Evolutionary conservation across 2,329 filamentous ascomycete species (phyloP).

Genomic region (Boeremia lycopersici): DNA sequence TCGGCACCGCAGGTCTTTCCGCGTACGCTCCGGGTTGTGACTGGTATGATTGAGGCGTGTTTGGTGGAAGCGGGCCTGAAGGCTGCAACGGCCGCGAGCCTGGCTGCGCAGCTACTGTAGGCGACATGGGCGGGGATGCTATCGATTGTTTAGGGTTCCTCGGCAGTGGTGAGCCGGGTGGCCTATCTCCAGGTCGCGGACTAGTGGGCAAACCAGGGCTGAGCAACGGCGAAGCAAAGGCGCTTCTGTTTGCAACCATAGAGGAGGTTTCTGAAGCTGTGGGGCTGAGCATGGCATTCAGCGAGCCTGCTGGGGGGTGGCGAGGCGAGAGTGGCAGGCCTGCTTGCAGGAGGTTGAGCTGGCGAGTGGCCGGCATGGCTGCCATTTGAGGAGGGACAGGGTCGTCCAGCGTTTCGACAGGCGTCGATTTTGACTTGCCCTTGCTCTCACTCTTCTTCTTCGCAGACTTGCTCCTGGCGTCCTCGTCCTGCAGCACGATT

Average conservation of each 20-base stretch:
- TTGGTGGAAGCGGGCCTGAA: constrained; percentile 73
- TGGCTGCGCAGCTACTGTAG: constrained; percentile 61
- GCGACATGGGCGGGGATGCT: constrained; percentile 72
- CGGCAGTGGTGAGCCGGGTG: constrained; percentile 64
- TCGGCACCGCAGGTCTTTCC: constrained; percentile 41
- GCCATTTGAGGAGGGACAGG: constrained; percentile 26
- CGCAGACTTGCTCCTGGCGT: constrained; percentile 74
- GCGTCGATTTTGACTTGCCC: constrained; percentile 48
- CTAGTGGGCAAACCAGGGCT: constrained; percentile 70
- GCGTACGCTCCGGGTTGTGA: constrained; percentile 54
- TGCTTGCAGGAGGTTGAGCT: constrained; percentile 37
- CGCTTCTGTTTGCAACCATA: constrained; percentile 48
- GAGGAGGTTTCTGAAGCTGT: constrained; percentile 48
- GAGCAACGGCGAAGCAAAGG: constrained; percentile 56
- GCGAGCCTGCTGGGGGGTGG: constrained; percentile 43
- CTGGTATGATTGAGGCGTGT: constrained; percentile 68
- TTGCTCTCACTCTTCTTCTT: constrained; percentile 66
- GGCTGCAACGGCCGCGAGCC: constrained; percentile 77
- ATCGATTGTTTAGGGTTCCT: constrained; percentile 62
- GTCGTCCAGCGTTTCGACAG: constrained; percentile 20
- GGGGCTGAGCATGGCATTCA: constrained; percentile 59
- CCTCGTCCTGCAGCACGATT: constrained; percentile 69
- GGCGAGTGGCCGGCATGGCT: constrained; percentile 37
- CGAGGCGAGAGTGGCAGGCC: constrained; percentile 48
- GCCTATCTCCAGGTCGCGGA: constrained; percentile 65